Evolutionary conservation across 805 yeast species (phyloP).

Genomic region (Ogataea henricii): DNA sequence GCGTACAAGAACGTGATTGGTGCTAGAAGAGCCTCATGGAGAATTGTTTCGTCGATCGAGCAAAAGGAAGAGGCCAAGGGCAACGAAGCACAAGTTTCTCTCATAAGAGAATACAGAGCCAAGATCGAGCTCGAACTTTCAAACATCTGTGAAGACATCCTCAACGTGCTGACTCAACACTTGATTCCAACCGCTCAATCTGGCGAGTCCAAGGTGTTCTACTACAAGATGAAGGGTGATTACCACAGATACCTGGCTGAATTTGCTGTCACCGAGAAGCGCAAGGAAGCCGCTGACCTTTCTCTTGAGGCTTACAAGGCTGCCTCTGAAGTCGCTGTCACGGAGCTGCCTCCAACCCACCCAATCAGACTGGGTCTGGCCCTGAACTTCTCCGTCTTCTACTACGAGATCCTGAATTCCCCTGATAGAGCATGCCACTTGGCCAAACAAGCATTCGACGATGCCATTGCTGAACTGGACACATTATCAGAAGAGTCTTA

Average conservation of each 20-base stretch:
- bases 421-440: conserved; percentile 99
- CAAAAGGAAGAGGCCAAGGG: conserved; percentile 98
- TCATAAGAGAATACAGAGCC: conserved; percentile 91
- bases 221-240: conserved; percentile 99
- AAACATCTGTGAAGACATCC: conserved; percentile 91
- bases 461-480: conserved; percentile 98
- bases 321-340: conserved; percentile 95
- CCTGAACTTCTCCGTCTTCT: conserved; percentile 94
- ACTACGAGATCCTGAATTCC: conserved; percentile 96
- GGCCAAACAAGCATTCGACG: conserved; percentile 99
- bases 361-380: conserved; percentile 98
- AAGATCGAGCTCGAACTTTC: conserved; percentile 92
- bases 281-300: conserved; percentile 88
- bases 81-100: conserved; percentile 82
- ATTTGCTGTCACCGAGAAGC: conserved; percentile 87
- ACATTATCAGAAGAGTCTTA: conserved; percentile 96
- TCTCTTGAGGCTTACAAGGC: conserved; percentile 93
- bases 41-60: conserved; percentile 96
- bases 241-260: conserved; percentile 99
- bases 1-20: conserved; percentile 99
- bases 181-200: conserved; percentile 92
- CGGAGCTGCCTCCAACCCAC: conserved; percentile 97
- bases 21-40: conserved; percentile 99
- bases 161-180: conserved; percentile 83
- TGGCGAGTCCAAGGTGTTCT: conserved; percentile 97